A percentile compares a stretch with the other conserved stretches of the same genome.
These are phyloP conservation scores for Penicillium sp. DNA, from an alignment of 2,329 filamentous ascomycete genomes.

Conservation along the genomic window DNA sequence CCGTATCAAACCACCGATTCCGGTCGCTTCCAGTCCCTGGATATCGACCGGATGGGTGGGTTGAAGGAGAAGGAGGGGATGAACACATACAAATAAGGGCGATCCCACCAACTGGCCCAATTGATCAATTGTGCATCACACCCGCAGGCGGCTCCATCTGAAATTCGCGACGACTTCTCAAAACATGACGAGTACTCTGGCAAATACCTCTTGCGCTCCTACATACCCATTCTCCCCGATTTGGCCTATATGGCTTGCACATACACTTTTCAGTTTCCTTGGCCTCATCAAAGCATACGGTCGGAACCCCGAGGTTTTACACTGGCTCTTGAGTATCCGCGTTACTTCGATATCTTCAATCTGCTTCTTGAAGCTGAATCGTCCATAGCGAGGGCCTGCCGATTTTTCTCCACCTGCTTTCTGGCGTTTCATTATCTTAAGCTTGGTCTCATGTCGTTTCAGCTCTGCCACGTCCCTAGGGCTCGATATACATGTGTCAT, in stretches of 20 bases:
- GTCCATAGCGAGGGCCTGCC: constrained; percentile 33
- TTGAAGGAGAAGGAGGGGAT: constrained; percentile 76
- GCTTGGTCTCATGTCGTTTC: constrained; percentile 28
- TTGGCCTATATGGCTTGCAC: constrained; percentile 31
- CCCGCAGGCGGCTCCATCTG: constrained; percentile 2
- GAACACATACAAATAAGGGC: constrained; percentile 36
- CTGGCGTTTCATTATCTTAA: constrained; percentile 30
- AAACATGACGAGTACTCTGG: constrained; percentile 35
- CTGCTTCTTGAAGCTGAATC: constrained; percentile 18
- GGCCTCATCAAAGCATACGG: constrained; percentile 4
- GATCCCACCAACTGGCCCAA: neutral
- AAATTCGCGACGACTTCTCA: constrained; percentile 29
- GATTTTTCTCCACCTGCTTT: constrained; percentile 19
- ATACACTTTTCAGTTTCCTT: constrained; percentile 25
- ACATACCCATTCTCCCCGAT: constrained; percentile 25
- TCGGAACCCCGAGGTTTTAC: neutral
- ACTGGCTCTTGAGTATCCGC: neutral
- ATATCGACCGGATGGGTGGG: constrained; percentile 90
- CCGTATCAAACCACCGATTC: constrained; percentile 81
- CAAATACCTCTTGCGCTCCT: constrained; percentile 25
- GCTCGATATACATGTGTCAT: constrained; percentile 29
- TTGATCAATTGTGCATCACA: neutral
- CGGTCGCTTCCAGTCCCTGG: constrained; percentile 83
- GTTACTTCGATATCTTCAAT: constrained; percentile 6
- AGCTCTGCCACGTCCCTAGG: constrained; percentile 43